These are phyloP conservation scores for Fusarium multiceps DNA, from an alignment of 2,329 filamentous ascomycete species.

Conservation along the genomic window DNA sequence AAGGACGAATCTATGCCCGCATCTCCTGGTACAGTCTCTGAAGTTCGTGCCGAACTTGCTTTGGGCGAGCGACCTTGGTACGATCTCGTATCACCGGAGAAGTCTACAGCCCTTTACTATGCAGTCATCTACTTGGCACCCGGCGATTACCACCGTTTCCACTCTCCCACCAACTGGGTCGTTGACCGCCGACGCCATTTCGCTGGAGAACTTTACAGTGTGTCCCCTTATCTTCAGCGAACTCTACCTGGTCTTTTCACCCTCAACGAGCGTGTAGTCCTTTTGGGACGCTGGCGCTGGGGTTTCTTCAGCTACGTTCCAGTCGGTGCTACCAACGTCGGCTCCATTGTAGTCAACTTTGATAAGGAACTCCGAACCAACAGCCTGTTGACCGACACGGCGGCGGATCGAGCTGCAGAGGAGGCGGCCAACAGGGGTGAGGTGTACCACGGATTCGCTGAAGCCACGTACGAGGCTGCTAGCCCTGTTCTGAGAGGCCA, in stretches of 20 bases:
- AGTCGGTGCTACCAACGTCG: conserved; percentile 96
- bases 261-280: conserved; percentile 93
- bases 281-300: conserved; percentile 94
- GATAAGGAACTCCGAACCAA: conserved; percentile 95
- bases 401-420: conserved; percentile 86
- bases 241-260: conserved; percentile 95
- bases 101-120: conserved; percentile 85
- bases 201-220: conserved; percentile 93
- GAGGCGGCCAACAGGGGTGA: conserved; percentile 81
- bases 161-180: conserved; percentile 95
- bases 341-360: conserved; percentile 96
- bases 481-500: conserved; percentile 84
- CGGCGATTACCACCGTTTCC: conserved; percentile 98
- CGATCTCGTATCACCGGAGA: conserved; percentile 69
- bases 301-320: conserved; percentile 97
- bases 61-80: conserved; percentile 78
- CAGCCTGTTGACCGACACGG: conserved; percentile 90
- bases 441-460: conserved; percentile 88
- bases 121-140: conserved; percentile 95
- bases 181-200: conserved; percentile 96
- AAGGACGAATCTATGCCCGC: conserved; percentile 77
- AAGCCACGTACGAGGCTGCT: conserved; percentile 86
- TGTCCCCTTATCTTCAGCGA: conserved; percentile 93
- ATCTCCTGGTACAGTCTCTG: conserved; percentile 78
- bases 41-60: conserved; percentile 86